Evolutionary conservation across 1,284 basidiomycete species (phyloP).

Genomic region (Cerioporus squamosus): DNA sequence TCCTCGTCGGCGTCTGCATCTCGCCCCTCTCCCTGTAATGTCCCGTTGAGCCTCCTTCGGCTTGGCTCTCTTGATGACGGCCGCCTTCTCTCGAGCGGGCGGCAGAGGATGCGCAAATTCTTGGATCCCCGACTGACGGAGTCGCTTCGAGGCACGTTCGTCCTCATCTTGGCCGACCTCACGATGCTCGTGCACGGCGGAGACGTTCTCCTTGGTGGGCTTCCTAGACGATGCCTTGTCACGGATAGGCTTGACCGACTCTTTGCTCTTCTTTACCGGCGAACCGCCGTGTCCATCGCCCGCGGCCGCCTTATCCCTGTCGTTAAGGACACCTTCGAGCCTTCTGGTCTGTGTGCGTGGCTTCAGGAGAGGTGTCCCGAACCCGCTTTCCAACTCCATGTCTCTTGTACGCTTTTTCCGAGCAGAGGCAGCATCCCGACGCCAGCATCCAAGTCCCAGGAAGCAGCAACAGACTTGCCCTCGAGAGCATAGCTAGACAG

Average conservation of each 20-base stretch:
- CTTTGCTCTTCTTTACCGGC: too few species aligned
- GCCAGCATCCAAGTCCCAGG: conserved; percentile 31
- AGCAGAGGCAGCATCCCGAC: neutral
- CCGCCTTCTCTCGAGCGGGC: too few species aligned
- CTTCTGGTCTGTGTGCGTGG: conserved; percentile 38
- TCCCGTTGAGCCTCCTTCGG: neutral
- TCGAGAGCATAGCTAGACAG: conserved; percentile 49
- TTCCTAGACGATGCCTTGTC: neutral
- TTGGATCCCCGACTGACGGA: neutral
- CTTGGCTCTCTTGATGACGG: neutral
- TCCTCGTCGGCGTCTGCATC: conserved; percentile 3
- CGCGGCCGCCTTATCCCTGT: neutral
- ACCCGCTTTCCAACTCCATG: conserved; percentile 39
- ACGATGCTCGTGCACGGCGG: neutral
- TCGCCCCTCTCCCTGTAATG: neutral
- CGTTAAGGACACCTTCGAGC: neutral
- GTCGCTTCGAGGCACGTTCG: conserved; percentile 15
- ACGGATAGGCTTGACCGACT: neutral
- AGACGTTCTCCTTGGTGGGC: neutral
- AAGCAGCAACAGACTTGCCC: conserved; percentile 37
- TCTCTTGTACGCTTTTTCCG: conserved; percentile 1
- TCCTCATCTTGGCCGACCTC: neutral
- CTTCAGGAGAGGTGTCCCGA: conserved; percentile 64
- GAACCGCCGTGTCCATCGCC: neutral
- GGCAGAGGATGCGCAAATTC: neutral